These are phyloP conservation scores for slime mould (Dictyostelium discoideum) DNA, from an alignment of 78 protist species.

Conservation along the genomic window DNA sequence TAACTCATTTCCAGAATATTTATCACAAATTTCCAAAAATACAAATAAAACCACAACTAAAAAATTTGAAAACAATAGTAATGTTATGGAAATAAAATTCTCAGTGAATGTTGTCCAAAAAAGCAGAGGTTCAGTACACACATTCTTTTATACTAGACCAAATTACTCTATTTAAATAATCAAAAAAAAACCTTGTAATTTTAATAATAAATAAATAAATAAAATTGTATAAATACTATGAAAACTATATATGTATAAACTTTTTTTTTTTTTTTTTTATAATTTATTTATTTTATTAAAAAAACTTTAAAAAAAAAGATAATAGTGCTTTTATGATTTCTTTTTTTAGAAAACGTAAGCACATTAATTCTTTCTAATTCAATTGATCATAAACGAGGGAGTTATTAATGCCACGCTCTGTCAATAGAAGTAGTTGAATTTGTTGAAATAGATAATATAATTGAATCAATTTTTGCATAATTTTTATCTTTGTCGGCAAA, in stretches of 20 bases:
- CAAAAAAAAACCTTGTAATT: background rate
- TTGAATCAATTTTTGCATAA: conserved; percentile 54
- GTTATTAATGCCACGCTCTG: conserved; percentile 1
- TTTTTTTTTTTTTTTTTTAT: background rate
- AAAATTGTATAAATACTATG: background rate
- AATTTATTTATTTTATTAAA: background rate
- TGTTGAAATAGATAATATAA: conserved; percentile 2
- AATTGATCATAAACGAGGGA: background rate
- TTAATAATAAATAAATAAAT: too few species aligned
- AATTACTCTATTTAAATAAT: background rate
- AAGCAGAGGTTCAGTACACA: background rate
- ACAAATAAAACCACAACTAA: background rate
- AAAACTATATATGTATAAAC: too few species aligned
- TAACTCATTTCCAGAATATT: background rate
- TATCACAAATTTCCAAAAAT: background rate
- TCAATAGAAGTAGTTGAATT: background rate
- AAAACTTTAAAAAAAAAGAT: background rate
- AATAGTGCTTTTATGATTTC: background rate
- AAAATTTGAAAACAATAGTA: background rate
- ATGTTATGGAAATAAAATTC: background rate
- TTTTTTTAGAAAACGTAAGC: background rate
- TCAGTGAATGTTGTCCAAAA: background rate
- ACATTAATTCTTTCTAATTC: background rate
- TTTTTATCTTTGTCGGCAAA: conserved; percentile 69
- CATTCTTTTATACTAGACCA: background rate